phyloP scores from a whole-genome alignment of 2,329 filamentous ascomycete genomes.

The Teratosphaeria pseudoeucalypti region DNA sequence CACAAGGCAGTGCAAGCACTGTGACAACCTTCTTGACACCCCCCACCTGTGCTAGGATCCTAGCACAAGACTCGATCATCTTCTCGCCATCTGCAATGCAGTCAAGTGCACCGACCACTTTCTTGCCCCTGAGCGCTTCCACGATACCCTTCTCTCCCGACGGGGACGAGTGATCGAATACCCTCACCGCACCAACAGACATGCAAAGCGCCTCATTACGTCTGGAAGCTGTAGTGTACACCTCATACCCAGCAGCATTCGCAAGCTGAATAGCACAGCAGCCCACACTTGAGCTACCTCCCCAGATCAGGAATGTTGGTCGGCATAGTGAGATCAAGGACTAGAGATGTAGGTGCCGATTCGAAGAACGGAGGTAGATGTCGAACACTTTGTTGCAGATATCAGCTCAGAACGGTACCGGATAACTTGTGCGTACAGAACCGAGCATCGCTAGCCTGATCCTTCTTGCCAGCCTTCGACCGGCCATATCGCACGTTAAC shows the following conservation, averaged over 20 bases:
- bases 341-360: neutral
- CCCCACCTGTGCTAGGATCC: constrained; percentile 1
- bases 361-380: neutral
- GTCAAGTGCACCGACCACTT: neutral
- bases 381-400: neutral
- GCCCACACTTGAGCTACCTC: constrained; percentile 44
- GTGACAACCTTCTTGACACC: constrained; percentile 5
- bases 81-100: constrained; percentile 2
- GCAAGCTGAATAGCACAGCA: constrained; percentile 41
- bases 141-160: constrained; percentile 21
- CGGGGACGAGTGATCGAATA: constrained; percentile 39
- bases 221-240: constrained; percentile 26
- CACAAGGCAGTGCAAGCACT: constrained; percentile 5
- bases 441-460: neutral
- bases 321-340: neutral
- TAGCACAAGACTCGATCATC: constrained; percentile 1
- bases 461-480: neutral
- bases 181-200: constrained; percentile 34
- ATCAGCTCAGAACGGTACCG: neutral
- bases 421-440: neutral
- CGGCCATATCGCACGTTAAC: neutral
- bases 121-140: constrained; percentile 7
- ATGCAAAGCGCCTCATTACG: constrained; percentile 33
- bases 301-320: constrained; percentile 39
- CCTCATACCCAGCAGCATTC: constrained; percentile 36